These are phyloP conservation scores for Fusarium staphyleae DNA, from an alignment of 2,329 filamentous ascomycete genomes.

Conservation along the genomic window DNA sequence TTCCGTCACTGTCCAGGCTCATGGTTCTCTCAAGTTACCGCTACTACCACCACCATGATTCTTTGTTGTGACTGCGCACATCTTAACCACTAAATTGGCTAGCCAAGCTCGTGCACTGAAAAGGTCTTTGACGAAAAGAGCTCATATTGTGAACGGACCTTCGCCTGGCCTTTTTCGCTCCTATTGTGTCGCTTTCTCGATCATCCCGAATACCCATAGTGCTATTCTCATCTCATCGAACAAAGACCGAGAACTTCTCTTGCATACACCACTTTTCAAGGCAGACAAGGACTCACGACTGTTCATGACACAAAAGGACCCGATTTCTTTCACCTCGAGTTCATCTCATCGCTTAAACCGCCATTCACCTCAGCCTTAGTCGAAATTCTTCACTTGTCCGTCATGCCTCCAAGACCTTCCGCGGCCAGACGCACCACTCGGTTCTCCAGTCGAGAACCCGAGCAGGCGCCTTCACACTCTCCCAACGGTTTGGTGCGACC, in stretches of 20 bases:
- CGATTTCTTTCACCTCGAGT: constrained; percentile 5
- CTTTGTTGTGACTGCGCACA: constrained; percentile 37
- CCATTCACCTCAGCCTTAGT: constrained; percentile 4
- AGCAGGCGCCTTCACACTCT: constrained; percentile 13
- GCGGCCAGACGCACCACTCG: constrained; percentile 29
- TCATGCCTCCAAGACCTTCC: constrained; percentile 37
- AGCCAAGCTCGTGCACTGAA: constrained; percentile 22
- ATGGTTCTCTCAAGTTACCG: constrained; percentile 15
- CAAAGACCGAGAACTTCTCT: constrained; percentile 18
- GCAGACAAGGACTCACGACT: constrained; percentile 8
- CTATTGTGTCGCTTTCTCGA: constrained; percentile 13
- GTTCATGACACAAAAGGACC: constrained; percentile 34
- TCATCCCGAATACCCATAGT: constrained; percentile 18
- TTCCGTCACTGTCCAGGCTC: neutral
- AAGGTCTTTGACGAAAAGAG: constrained; percentile 16
- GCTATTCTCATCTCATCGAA: constrained; percentile 33
- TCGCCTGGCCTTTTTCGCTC: constrained; percentile 1
- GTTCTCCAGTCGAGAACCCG: constrained; percentile 32
- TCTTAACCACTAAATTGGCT: constrained; percentile 27
- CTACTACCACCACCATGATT: constrained; percentile 38
- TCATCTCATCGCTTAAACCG: constrained; percentile 4
- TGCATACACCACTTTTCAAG: constrained; percentile 2
- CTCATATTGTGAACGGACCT: constrained; percentile 9
- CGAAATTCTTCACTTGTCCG: neutral
- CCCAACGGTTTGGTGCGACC: constrained; percentile 26